These are phyloP conservation scores for Phytophthora rubi DNA, from an alignment of 352 stramenopile species.

Conservation along the genomic window DNA sequence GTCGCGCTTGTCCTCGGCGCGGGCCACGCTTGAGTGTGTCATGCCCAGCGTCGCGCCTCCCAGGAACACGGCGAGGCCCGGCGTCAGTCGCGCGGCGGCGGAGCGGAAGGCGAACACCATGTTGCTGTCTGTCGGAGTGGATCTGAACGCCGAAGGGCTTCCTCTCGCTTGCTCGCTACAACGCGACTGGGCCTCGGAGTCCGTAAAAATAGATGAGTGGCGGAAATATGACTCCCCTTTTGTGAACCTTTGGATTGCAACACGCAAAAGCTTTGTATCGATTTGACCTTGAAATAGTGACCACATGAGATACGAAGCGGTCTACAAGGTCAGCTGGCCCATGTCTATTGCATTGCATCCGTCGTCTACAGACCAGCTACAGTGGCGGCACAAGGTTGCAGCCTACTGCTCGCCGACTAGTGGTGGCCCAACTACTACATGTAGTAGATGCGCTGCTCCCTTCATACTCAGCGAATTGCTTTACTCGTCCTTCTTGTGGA, in stretches of 20 bases:
- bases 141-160: neutral
- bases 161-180: constrained; percentile 14
- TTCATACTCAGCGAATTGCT: neutral
- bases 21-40: constrained; percentile 43
- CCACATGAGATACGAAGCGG: constrained; percentile 6
- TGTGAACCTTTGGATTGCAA: neutral
- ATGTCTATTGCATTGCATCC: neutral
- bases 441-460: neutral
- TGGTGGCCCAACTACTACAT: no score
- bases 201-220: constrained; percentile 23
- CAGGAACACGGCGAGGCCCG: constrained; percentile 55
- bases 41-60: constrained; percentile 55
- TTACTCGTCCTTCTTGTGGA: constrained; percentile 65
- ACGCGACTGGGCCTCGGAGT: constrained; percentile 9
- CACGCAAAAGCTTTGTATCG: neutral
- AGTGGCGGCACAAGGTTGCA: no score
- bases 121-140: neutral
- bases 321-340: neutral
- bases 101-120: constrained; percentile 77
- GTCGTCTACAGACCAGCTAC: no score
- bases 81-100: constrained; percentile 50
- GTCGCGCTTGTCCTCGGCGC: constrained; percentile 73
- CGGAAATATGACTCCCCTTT: neutral
- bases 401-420: no score
- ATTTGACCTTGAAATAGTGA: constrained; percentile 1